Evolutionary conservation across 1,284 basidiomycete species (phyloP).

Genomic region (Cryptococcus sp.): DNA sequence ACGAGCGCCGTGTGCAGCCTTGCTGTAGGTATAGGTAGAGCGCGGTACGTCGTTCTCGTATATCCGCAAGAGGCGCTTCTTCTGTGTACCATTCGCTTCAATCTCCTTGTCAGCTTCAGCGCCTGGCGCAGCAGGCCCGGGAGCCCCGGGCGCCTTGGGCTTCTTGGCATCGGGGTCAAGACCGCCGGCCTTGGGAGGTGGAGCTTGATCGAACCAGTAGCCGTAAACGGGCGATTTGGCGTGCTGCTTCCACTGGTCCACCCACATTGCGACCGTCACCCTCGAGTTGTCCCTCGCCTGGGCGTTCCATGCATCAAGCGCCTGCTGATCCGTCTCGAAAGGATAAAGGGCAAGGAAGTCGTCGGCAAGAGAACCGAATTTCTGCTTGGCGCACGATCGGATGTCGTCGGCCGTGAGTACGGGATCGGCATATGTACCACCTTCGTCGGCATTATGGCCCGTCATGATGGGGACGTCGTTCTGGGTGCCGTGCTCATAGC

Average conservation of each 20-base stretch:
- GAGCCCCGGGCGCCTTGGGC: too few relatives aligned
- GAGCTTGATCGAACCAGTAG: conserved; percentile 1
- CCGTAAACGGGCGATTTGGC: conserved; percentile 3
- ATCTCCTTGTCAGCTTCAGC: too few relatives aligned
- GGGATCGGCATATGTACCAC: conserved; percentile 6
- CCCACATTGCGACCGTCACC: neutral
- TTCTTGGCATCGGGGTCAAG: too few relatives aligned
- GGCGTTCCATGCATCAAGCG: conserved; percentile 2
- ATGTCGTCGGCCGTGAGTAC: neutral
- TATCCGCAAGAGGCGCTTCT: neutral
- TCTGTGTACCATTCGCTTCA: neutral
- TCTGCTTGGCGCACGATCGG: neutral
- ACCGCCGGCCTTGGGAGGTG: neutral
- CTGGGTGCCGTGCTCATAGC: neutral
- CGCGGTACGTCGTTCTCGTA: conserved; percentile 3
- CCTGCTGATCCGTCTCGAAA: neutral
- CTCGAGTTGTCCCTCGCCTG: conserved; percentile 1
- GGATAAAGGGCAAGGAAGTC: conserved; percentile 2
- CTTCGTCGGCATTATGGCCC: conserved; percentile 6
- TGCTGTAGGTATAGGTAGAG: conserved; percentile 4
- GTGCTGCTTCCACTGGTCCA: neutral
- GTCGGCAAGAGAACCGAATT: neutral
- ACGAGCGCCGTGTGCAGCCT: neutral
- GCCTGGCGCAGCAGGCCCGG: too few relatives aligned
- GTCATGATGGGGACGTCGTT: conserved; percentile 4